phyloP scores from a whole-genome alignment of 768 basidiomycete genomes.

The Auricularia auricula-judae region DNA sequence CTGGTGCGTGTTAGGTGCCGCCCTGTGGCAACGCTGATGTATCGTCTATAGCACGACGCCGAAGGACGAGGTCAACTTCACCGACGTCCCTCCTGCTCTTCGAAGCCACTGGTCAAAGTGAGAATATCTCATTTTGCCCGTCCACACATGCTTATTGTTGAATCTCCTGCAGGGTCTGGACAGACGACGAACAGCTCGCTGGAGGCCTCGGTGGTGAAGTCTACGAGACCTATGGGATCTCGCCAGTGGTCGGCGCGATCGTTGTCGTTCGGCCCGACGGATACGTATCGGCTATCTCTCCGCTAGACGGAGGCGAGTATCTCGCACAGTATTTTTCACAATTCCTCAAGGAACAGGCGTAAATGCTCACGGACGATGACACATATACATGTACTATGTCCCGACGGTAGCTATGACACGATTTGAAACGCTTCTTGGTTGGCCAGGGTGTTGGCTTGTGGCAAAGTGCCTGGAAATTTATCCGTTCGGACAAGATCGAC shows the following conservation, averaged over 20 bases:
- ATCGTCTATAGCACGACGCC: constrained; percentile 1
- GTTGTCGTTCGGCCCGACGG: constrained; percentile 56
- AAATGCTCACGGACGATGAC: too few species aligned
- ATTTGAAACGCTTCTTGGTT: too few species aligned
- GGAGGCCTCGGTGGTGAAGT: constrained; percentile 40
- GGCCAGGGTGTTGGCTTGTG: too few species aligned
- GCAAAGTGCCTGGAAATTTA: too few species aligned
- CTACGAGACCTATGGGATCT: constrained; percentile 46
- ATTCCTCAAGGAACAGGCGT: too few species aligned
- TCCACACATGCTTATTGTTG: too few species aligned
- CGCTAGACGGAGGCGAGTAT: constrained; percentile 32
- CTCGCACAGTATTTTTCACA: neutral
- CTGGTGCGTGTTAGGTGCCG: constrained; percentile 2
- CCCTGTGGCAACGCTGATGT: neutral
- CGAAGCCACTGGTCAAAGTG: constrained; percentile 53
- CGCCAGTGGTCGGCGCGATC: constrained; percentile 30
- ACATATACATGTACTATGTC: too few species aligned
- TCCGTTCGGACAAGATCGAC: too few species aligned
- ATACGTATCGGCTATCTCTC: constrained; percentile 47
- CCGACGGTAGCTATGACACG: too few species aligned
- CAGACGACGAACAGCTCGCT: constrained; percentile 42
- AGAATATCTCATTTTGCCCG: neutral
- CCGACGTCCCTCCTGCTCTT: constrained; percentile 34
- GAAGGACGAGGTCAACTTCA: constrained; percentile 31
- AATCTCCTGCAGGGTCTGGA: constrained; percentile 14